A percentile compares a stretch with the other conserved stretches of the same genome.
phyloP scores from a whole-genome alignment of 352 stramenopile genomes.

The Phytophthora lateralis region DNA sequence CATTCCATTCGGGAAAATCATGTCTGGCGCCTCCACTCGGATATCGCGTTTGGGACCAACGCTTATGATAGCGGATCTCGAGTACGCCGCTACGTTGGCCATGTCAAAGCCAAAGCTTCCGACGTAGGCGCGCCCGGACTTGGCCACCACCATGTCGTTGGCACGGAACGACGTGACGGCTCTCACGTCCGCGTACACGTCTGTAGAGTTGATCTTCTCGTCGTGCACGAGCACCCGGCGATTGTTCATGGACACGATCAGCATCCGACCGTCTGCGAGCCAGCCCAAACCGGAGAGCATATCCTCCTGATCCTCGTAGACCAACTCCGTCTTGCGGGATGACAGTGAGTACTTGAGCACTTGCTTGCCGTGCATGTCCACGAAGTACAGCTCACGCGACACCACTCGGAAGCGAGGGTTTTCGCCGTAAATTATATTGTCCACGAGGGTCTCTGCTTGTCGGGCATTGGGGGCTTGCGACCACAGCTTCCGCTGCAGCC shows the following conservation, averaged over 20 bases:
- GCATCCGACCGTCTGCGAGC: slow-evolving; percentile 51
- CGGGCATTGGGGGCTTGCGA: slow-evolving; percentile 9
- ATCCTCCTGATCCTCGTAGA: slow-evolving; percentile 49
- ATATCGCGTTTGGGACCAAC: slow-evolving; percentile 41
- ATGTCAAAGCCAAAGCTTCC: slow-evolving; percentile 68
- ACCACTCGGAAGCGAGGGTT: slow-evolving; percentile 51
- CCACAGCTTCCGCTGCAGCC: slow-evolving; percentile 24
- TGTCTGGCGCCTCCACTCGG: slow-evolving; percentile 48
- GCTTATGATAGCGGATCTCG: slow-evolving; percentile 56
- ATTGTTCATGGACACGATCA: slow-evolving; percentile 56
- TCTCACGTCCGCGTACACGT: slow-evolving; percentile 52
- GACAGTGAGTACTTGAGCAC: slow-evolving; percentile 55
- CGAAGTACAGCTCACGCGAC: slow-evolving; percentile 57
- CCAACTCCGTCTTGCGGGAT: slow-evolving; percentile 30
- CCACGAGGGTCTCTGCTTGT: slow-evolving; percentile 16
- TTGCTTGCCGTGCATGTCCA: slow-evolving; percentile 57
- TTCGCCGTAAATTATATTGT: slow-evolving; percentile 47
- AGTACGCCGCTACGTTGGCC: slow-evolving; percentile 29
- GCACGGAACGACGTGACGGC: slow-evolving; percentile 45
- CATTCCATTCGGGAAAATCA: slow-evolving; percentile 69
- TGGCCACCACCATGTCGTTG: slow-evolving; percentile 64
- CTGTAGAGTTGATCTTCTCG: slow-evolving; percentile 21
- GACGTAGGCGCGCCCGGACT: slow-evolving; percentile 45
- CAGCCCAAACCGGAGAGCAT: slow-evolving; percentile 59
- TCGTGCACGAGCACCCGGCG: slow-evolving; percentile 46